A percentile compares a stretch with the other conserved stretches of the same genome.
Conservation (phyloP, 164 flowering plant genomes). For the Warburgia ugandensis region DNA sequence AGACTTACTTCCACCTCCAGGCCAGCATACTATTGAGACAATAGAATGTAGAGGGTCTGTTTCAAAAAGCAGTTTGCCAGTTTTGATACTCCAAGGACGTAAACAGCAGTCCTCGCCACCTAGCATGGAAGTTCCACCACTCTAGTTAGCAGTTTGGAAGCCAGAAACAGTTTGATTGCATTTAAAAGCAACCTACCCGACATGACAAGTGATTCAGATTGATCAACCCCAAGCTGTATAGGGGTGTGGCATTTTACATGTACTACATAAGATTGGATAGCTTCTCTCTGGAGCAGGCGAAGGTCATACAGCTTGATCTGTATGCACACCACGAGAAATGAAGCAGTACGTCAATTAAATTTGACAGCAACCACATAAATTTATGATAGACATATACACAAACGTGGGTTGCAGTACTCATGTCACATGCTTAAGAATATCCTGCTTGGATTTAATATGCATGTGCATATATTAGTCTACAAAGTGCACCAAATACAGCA, state of each 20-base stretch:
- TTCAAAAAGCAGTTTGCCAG: constrained; percentile 64
- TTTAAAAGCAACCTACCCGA: constrained; percentile 43
- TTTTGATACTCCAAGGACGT: constrained; percentile 77
- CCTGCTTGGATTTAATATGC: too few species aligned
- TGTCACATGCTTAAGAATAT: too few species aligned
- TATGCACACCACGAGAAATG: constrained; percentile 2
- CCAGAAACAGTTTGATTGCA: neutral
- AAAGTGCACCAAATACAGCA: too few species aligned
- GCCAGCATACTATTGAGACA: constrained; percentile 54
- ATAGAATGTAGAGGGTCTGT: constrained; percentile 37
- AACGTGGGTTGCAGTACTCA: too few species aligned
- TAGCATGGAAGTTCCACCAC: constrained; percentile 12
- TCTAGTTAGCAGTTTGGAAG: constrained; percentile 4
- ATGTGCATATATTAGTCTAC: too few species aligned
- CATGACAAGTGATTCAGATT: constrained; percentile 62
- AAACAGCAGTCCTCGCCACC: constrained; percentile 81
- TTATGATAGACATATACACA: neutral
- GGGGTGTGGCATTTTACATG: constrained; percentile 75
- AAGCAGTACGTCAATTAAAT: too few species aligned
- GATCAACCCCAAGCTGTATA: constrained; percentile 71
- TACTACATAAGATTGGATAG: constrained; percentile 76
- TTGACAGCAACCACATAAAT: neutral
- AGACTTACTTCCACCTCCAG: constrained; percentile 18
- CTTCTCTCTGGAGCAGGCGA: constrained; percentile 51
- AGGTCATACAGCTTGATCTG: constrained; percentile 83